These are phyloP conservation scores for Claviceps fusiformis DNA, from an alignment of 2,329 filamentous ascomycete species.

Conservation along the genomic window DNA sequence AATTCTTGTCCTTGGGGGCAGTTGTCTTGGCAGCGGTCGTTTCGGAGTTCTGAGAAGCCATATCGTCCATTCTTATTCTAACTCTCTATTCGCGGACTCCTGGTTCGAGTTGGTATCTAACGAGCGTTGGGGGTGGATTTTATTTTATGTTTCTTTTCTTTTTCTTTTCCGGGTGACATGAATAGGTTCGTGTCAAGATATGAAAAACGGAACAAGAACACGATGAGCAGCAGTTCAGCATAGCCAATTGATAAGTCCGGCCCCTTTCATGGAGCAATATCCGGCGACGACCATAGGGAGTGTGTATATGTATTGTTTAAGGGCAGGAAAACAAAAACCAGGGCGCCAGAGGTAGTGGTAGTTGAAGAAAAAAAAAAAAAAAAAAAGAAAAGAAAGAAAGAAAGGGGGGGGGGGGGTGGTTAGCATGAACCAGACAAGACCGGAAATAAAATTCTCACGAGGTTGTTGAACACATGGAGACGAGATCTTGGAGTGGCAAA, in stretches of 20 bases:
- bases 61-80: conserved; percentile 23
- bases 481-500: not conserved
- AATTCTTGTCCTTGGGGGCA: conserved; percentile 71
- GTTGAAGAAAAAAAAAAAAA: no score
- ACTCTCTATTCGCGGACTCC: not conserved
- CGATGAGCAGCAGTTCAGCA: not conserved
- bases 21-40: conserved; percentile 22
- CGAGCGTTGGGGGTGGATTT: conserved; percentile 6
- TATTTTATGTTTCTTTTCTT: no score
- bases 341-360: no score
- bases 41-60: conserved; percentile 21
- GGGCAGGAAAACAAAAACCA: no score
- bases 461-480: not conserved
- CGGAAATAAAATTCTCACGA: not conserved
- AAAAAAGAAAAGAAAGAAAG: not conserved
- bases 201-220: not conserved
- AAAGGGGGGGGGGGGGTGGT: not conserved
- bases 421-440: not conserved
- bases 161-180: no score
- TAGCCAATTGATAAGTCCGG: not conserved
- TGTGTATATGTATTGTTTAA: not conserved
- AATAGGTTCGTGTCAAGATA: no score
- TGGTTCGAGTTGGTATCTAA: not conserved
- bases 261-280: conserved; percentile 6
- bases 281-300: conserved; percentile 2